phyloP scores from a whole-genome alignment of 2,329 filamentous ascomycete genomes.

The Sarocladium kiliense region DNA sequence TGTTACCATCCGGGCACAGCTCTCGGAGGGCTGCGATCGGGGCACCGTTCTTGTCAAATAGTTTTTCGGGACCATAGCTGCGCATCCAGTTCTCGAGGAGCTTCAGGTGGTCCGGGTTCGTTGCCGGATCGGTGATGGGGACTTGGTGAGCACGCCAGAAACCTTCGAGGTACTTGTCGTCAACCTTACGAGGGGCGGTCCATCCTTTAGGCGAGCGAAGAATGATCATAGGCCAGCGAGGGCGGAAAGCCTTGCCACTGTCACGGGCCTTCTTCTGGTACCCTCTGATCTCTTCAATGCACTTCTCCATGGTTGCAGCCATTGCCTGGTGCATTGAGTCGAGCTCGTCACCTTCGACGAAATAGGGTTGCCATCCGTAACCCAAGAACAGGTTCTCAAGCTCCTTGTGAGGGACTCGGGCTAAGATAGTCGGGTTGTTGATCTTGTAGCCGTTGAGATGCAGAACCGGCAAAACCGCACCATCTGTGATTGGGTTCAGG shows the following conservation, averaged over 20 bases:
- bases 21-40: conserved; percentile 58
- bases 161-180: conserved; percentile 66
- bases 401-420: conserved; percentile 70
- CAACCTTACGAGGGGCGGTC: conserved; percentile 69
- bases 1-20: conserved; percentile 59
- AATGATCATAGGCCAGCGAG: conserved; percentile 74
- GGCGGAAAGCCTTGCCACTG: conserved; percentile 63
- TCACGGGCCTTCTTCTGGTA: conserved; percentile 69
- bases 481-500: conserved; percentile 72
- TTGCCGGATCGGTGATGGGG: conserved; percentile 64
- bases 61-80: conserved; percentile 66
- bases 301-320: conserved; percentile 70
- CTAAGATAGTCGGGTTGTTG: conserved; percentile 71
- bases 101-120: conserved; percentile 61
- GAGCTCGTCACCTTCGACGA: conserved; percentile 61
- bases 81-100: conserved; percentile 72
- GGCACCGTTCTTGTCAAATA: conserved; percentile 58
- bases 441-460: conserved; percentile 85
- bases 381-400: conserved; percentile 64
- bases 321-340: conserved; percentile 78
- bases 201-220: conserved; percentile 76
- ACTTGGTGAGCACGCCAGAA: conserved; percentile 78
- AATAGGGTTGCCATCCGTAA: conserved; percentile 76
- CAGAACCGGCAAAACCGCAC: conserved; percentile 70
- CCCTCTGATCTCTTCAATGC: conserved; percentile 62